phyloP scores from a whole-genome alignment of 2,329 filamentous ascomycete genomes.

The Allantophomopsis cytisporea region DNA sequence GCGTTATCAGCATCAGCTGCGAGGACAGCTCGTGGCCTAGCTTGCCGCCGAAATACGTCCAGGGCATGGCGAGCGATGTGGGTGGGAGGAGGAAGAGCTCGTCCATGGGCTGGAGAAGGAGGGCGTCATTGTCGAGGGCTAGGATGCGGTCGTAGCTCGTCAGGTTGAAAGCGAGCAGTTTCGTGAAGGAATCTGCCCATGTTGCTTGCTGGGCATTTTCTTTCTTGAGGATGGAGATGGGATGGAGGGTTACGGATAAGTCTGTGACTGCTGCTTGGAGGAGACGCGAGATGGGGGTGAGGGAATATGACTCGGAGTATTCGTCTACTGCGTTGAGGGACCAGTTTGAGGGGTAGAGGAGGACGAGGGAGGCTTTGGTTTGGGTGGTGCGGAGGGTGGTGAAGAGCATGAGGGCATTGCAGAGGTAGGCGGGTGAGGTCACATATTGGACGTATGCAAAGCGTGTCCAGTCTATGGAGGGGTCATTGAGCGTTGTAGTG shows the following conservation, averaged over 20 bases:
- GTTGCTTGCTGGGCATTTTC: background rate
- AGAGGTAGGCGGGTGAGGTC: slow-evolving; percentile 31
- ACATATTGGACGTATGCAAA: slow-evolving; percentile 36
- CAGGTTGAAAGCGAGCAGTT: slow-evolving; percentile 41
- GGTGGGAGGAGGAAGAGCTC: slow-evolving; percentile 56
- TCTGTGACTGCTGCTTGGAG: background rate
- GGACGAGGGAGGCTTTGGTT: background rate
- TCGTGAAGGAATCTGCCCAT: slow-evolving; percentile 36
- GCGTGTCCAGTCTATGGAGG: slow-evolving; percentile 22
- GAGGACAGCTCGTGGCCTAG: slow-evolving; percentile 36
- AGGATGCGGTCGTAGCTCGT: slow-evolving; percentile 40
- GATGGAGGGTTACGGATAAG: background rate
- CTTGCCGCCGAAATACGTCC: slow-evolving; percentile 55
- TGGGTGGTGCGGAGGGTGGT: slow-evolving; percentile 21
- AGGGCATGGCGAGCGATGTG: slow-evolving; percentile 50
- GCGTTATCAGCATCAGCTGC: slow-evolving; percentile 47
- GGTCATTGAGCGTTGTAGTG: too few relatives aligned
- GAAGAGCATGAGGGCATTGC: slow-evolving; percentile 36
- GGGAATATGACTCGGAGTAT: background rate
- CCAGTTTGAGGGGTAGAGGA: background rate
- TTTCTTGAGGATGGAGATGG: background rate
- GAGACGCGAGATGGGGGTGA: background rate
- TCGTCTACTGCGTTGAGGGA: background rate
- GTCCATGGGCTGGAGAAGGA: slow-evolving; percentile 49
- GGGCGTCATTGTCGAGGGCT: slow-evolving; percentile 48